Conservation (phyloP, 2,329 filamentous ascomycete genomes). For the Metarhizium humberi region DNA sequence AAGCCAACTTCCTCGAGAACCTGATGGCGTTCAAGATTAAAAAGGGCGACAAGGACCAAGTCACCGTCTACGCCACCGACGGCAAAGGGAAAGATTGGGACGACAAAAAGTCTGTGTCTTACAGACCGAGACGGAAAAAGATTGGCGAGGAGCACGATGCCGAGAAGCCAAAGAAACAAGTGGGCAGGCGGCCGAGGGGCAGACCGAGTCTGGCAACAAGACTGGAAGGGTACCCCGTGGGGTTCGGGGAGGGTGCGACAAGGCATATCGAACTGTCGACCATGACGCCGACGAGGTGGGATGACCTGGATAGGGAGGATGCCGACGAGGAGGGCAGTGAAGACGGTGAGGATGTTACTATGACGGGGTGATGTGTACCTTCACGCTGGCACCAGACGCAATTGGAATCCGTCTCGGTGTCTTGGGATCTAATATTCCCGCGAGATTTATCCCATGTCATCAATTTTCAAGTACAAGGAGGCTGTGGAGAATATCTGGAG, state of each 20-base stretch:
- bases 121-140: constrained; percentile 22
- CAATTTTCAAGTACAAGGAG: too few species aligned
- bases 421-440: too few species aligned
- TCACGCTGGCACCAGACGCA: too few species aligned
- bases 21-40: constrained; percentile 55
- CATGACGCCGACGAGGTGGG: constrained; percentile 26
- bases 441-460: too few species aligned
- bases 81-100: constrained; percentile 31
- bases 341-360: constrained; percentile 18
- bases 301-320: constrained; percentile 16
- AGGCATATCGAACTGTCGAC: constrained; percentile 17
- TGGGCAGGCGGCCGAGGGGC: neutral
- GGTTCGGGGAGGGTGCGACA: constrained; percentile 11
- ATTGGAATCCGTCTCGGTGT: too few species aligned
- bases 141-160: neutral
- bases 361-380: constrained; percentile 10
- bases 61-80: constrained; percentile 48
- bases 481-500: too few species aligned
- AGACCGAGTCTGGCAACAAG: neutral
- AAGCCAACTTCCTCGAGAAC: constrained; percentile 53
- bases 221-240: constrained; percentile 10
- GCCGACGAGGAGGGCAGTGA: constrained; percentile 13
- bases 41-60: constrained; percentile 55
- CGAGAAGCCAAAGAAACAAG: neutral
- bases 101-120: constrained; percentile 32